These are phyloP conservation scores for Xylaria nigripes DNA, from an alignment of 495 filamentous ascomycete genomes.

Conservation along the genomic window DNA sequence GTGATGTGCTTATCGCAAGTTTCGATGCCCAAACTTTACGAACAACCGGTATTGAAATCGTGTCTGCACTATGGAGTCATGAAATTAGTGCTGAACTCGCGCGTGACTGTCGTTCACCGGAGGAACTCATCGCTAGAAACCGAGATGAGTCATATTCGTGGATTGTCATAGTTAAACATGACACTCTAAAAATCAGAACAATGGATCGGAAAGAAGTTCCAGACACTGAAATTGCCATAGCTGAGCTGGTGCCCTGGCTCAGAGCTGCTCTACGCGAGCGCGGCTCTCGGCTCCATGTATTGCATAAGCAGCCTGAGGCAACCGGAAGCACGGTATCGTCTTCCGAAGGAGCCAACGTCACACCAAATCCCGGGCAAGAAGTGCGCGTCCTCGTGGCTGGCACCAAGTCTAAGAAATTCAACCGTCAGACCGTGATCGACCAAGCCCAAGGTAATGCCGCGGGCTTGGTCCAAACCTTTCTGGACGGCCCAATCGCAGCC, in stretches of 20 bases:
- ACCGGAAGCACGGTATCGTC: constrained; percentile 32
- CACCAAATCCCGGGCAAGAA: constrained; percentile 49
- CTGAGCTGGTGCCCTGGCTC: constrained; percentile 73
- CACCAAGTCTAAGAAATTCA: constrained; percentile 83
- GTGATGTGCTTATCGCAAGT: constrained; percentile 82
- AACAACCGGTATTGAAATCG: constrained; percentile 63
- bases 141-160: constrained; percentile 70
- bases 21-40: constrained; percentile 73
- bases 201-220: constrained; percentile 60
- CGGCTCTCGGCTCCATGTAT: constrained; percentile 43
- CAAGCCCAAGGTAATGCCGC: constrained; percentile 59
- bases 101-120: constrained; percentile 59
- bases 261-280: constrained; percentile 76
- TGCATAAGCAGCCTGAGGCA: constrained; percentile 33
- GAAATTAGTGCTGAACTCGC: constrained; percentile 89
- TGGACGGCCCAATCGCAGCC: constrained; percentile 72
- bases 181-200: constrained; percentile 66
- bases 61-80: constrained; percentile 73
- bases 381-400: constrained; percentile 76
- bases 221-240: constrained; percentile 66
- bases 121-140: constrained; percentile 68
- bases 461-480: constrained; percentile 54
- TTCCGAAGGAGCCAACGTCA: constrained; percentile 26
- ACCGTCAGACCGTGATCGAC: constrained; percentile 76
- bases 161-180: constrained; percentile 80